Evolutionary conservation across 768 basidiomycete species (phyloP), one percentile per base, ranked within the genome.

Genomic region (Serendipita sp.): DNA sequence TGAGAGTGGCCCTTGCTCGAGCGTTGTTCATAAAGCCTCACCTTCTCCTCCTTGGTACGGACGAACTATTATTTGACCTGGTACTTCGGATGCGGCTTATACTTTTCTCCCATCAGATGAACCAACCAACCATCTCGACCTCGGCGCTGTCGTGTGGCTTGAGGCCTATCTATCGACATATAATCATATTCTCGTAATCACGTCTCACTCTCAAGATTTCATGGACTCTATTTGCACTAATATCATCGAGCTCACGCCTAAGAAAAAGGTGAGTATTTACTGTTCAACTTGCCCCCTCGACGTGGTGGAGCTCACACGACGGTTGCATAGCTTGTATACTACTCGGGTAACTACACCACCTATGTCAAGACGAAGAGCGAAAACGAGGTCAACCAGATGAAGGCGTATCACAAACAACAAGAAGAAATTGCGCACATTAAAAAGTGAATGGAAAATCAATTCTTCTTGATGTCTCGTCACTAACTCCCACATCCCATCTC

Each of bases 311-410:
- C 44, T 8, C 65, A 38, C 47, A n/a, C 38, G 36, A 35, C 41
- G 46, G 18, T 65, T 13, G 23, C 2, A 16, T 47, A 77, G 75
- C 79, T 97, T 65, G 79, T 89, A 45, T 96, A 96, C 75, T 97
- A 97, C 76, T 84, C 85, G 67, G 95, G 94, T 78, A 97, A 97
- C 76, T 97, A 96, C 78, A 81, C 91, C 58, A 91, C 89, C n/a
- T 97, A 92, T 76, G 94, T 97, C 69, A 86, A 91, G 73, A 98
- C 95, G 65, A 94, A 88, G 81, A 71, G 78, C 70, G 95, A 99
- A 81, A 99, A 99, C 79, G 95, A 99, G 79, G 87, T 93, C 72
- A 99, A 98, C 75, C 93, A 96, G 78, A 96, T 97, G 93, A 99
- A 99, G 81, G 96, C 95, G 63, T 99, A 97, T 76, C 72, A 85